phyloP scores from a whole-genome alignment of 2,329 filamentous ascomycete genomes.

The Diaporthe velutina region DNA sequence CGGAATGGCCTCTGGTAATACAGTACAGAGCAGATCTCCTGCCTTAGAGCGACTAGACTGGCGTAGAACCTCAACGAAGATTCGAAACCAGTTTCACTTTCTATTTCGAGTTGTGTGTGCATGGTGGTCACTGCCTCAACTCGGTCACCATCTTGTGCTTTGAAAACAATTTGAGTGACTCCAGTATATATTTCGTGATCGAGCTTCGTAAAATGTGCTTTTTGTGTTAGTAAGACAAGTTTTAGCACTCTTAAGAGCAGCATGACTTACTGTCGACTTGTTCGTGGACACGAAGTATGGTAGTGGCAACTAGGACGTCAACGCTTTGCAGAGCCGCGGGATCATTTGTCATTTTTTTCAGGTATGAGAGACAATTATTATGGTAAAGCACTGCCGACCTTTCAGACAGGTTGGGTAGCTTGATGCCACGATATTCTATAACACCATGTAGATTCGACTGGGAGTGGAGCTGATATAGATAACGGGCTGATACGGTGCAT shows the following conservation, averaged over 20 bases:
- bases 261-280: background rate
- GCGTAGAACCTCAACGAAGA: background rate
- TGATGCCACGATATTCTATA: background rate
- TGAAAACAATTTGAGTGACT: background rate
- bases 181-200: background rate
- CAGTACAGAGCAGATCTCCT: background rate
- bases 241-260: background rate
- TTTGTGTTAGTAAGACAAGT: background rate
- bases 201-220: background rate
- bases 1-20: background rate
- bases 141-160: background rate
- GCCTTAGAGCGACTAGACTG: background rate
- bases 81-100: background rate
- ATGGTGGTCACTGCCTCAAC: background rate
- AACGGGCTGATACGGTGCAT: background rate
- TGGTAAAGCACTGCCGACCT: background rate
- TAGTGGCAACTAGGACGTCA: background rate
- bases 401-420: background rate
- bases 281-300: background rate
- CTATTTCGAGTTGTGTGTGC: background rate
- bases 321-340: background rate
- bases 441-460: background rate
- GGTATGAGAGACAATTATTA: background rate
- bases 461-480: background rate
- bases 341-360: background rate